phyloP scores from a whole-genome alignment of 2,329 filamentous ascomycete genomes.

The Cladophialophora chaetospira region DNA sequence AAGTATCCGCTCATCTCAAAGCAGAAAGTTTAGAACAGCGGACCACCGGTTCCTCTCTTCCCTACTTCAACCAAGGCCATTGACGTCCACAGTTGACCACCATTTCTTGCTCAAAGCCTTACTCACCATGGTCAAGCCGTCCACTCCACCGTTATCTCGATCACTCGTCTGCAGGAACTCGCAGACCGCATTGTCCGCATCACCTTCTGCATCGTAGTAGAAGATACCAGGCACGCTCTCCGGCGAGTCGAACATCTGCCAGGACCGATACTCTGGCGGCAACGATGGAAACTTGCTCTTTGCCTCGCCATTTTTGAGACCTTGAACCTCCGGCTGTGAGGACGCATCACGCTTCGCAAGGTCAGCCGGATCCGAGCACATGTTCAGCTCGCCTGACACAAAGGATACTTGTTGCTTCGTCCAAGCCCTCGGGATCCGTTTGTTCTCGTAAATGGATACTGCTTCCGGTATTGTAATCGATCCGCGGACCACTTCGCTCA shows the following conservation, averaged over 20 bases:
- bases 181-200: constrained; percentile 22
- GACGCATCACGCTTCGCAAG: constrained; percentile 7
- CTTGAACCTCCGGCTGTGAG: neutral
- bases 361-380: constrained; percentile 10
- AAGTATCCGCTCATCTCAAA: too few species aligned
- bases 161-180: constrained; percentile 15
- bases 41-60: neutral
- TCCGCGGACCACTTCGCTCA: constrained; percentile 40
- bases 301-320: neutral
- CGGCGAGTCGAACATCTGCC: constrained; percentile 17
- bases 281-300: constrained; percentile 2
- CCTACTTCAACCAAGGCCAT: neutral
- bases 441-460: constrained; percentile 42
- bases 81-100: constrained; percentile 13
- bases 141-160: constrained; percentile 9
- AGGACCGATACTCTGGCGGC: constrained; percentile 15
- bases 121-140: constrained; percentile 17
- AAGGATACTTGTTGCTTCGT: constrained; percentile 45
- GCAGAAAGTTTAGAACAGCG: too few species aligned
- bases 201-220: constrained; percentile 25
- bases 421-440: constrained; percentile 45
- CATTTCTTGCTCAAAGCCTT: constrained; percentile 15
- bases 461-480: constrained; percentile 39
- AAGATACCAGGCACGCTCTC: constrained; percentile 18
- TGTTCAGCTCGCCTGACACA: constrained; percentile 17